These are phyloP conservation scores for Austroboletus eburneus DNA, from an alignment of 768 basidiomycete species.

Conservation along the genomic window DNA sequence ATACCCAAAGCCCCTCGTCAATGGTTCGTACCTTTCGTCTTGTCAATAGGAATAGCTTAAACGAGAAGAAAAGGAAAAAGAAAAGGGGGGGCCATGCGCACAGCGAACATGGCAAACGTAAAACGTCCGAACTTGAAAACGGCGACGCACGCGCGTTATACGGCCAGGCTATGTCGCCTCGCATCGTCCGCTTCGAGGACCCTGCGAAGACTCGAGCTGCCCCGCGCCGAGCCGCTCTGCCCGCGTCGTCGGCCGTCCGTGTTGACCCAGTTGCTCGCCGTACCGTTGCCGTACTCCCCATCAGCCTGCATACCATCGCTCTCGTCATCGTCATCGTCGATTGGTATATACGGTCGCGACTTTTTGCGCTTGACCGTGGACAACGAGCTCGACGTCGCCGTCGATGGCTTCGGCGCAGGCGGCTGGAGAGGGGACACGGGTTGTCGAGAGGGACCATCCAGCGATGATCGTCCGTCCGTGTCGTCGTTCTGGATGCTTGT, in stretches of 20 bases:
- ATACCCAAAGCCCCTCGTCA: not conserved
- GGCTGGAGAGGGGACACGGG: conserved; percentile 28
- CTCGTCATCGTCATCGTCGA: conserved; percentile 49
- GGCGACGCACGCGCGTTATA: conserved; percentile 27
- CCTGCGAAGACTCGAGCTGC: conserved; percentile 28
- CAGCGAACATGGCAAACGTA: too few relatives aligned
- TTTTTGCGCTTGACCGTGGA: conserved; percentile 47
- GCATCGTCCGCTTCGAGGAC: conserved; percentile 45
- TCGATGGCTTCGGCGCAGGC: conserved; percentile 36
- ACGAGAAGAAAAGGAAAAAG: conserved; percentile 20
- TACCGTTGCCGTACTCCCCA: conserved; percentile 51
- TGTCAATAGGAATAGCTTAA: conserved; percentile 34
- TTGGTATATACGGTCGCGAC: conserved; percentile 42
- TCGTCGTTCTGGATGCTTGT: conserved; percentile 32
- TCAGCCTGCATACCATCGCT: conserved; percentile 72
- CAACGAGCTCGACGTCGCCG: conserved; percentile 33
- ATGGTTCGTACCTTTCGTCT: conserved; percentile 11
- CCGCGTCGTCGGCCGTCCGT: conserved; percentile 51
- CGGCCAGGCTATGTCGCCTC: conserved; percentile 64
- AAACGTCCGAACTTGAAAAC: conserved; percentile 13
- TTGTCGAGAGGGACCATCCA: conserved; percentile 33
- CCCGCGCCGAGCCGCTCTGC: conserved; percentile 15
- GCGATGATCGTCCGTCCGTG: conserved; percentile 36
- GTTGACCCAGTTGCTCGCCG: conserved; percentile 41
- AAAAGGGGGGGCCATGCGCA: not conserved